A percentile compares a stretch with the other conserved stretches of the same genome.
phyloP scores from a whole-genome alignment of 2,329 filamentous ascomycete genomes.

The Scedosporium apiospermum region DNA sequence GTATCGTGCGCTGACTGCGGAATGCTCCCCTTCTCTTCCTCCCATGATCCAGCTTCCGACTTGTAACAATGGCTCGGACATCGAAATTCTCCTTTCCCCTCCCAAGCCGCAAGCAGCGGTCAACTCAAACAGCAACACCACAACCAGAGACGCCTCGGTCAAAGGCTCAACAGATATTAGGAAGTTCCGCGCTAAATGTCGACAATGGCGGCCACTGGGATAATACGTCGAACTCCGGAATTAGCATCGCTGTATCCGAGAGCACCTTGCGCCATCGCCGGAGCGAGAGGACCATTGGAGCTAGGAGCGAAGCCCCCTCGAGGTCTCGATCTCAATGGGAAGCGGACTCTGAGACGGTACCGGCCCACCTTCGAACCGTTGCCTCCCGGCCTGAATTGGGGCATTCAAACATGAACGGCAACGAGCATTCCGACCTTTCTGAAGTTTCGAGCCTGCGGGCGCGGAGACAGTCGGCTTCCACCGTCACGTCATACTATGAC shows the following conservation, averaged over 20 bases:
- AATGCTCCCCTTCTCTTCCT: neutral
- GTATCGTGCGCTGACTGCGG: neutral
- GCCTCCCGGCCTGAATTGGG: constrained; percentile 13
- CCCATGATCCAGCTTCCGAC: neutral
- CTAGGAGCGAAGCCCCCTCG: constrained; percentile 9
- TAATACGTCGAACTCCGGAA: constrained; percentile 29
- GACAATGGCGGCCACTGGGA: constrained; percentile 31
- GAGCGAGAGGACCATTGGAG: constrained; percentile 11
- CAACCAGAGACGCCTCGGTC: constrained; percentile 26
- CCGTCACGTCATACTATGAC: constrained; percentile 49
- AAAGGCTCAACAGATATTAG: constrained; percentile 43
- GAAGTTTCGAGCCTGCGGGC: constrained; percentile 33
- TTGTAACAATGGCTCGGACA: constrained; percentile 24
- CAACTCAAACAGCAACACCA: constrained; percentile 9
- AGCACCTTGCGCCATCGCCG: constrained; percentile 25
- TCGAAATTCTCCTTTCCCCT: constrained; percentile 40
- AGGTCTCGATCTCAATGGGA: constrained; percentile 25
- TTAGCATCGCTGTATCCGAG: constrained; percentile 35
- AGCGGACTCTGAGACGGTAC: constrained; percentile 37
- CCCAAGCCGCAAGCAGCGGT: constrained; percentile 34
- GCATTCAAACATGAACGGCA: constrained; percentile 7
- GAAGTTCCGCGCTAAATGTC: constrained; percentile 33
- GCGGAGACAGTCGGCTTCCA: constrained; percentile 42
- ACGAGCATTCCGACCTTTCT: constrained; percentile 18
- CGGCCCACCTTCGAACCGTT: constrained; percentile 18